Percentiles rank a stretch among this genome's conserved stretches.
phyloP scores from a whole-genome alignment of 371 early-diverging fungal species.

The Capniomyces stellatus region DNA sequence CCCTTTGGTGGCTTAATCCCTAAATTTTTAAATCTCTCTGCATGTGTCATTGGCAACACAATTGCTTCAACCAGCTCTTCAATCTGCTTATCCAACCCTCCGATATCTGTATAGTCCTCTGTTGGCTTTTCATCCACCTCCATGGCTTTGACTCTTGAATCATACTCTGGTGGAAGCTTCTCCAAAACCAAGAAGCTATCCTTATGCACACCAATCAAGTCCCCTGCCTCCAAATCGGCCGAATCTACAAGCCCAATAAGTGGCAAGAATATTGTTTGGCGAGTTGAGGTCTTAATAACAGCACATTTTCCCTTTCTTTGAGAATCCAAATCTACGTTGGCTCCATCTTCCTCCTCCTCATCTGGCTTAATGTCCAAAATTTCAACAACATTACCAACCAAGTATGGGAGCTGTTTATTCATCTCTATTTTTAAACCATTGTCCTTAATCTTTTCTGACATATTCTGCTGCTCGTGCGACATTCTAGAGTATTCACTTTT shows the following conservation, averaged over 20 bases:
- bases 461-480: slow-evolving; percentile 69
- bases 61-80: slow-evolving; percentile 98
- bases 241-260: slow-evolving; percentile 95
- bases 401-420: slow-evolving; percentile 97
- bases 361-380: slow-evolving; percentile 85
- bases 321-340: slow-evolving; percentile 81
- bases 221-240: slow-evolving; percentile 87
- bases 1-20: slow-evolving; percentile 98
- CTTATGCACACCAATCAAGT: slow-evolving; percentile 99
- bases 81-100: slow-evolving; percentile 98
- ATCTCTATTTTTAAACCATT: slow-evolving; percentile 98
- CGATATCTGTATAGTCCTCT: slow-evolving; percentile 98
- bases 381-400: slow-evolving; percentile 99
- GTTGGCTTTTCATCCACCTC: slow-evolving; percentile 99
- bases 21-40: slow-evolving; percentile 88
- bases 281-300: slow-evolving; percentile 91
- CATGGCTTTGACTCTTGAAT: slow-evolving; percentile 99
- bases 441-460: slow-evolving; percentile 92
- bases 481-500: slow-evolving; percentile 75
- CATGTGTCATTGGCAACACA: slow-evolving; percentile 95
- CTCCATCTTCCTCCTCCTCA: slow-evolving; percentile 76
- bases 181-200: slow-evolving; percentile 98
- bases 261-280: slow-evolving; percentile 96
- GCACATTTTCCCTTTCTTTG: slow-evolving; percentile 93
- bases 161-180: slow-evolving; percentile 97